Conservation (phyloP, 345 rosid species). For the Geranium brycei region DNA sequence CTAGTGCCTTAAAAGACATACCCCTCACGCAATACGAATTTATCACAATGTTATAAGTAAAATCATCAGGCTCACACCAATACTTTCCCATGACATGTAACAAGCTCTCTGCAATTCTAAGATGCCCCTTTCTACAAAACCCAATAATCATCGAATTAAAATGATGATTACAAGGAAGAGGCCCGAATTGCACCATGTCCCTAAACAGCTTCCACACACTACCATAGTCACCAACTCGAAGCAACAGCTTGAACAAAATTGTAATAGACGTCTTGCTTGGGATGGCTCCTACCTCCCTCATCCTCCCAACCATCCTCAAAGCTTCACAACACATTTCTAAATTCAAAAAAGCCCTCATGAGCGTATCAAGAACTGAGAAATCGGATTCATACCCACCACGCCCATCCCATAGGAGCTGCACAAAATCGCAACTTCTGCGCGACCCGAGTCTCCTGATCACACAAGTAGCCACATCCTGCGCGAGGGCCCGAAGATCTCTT, state of each 20-base stretch:
- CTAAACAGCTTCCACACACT: slow-evolving; percentile 55
- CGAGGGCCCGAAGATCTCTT: slow-evolving; percentile 26
- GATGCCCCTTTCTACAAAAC: slow-evolving; percentile 40
- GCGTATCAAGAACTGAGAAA: slow-evolving; percentile 50
- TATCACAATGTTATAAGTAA: slow-evolving; percentile 49
- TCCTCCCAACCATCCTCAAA: slow-evolving; percentile 29
- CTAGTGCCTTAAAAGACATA: slow-evolving; percentile 23
- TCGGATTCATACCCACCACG: slow-evolving; percentile 41
- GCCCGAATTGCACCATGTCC: slow-evolving; percentile 44
- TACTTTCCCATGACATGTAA: slow-evolving; percentile 44
- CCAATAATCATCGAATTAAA: slow-evolving; percentile 46
- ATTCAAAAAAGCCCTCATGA: slow-evolving; percentile 49
- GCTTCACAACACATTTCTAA: slow-evolving; percentile 32
- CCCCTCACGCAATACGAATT: slow-evolving; percentile 42
- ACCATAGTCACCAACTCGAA: slow-evolving; percentile 47
- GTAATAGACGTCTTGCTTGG: slow-evolving; percentile 49
- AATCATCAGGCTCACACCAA: slow-evolving; percentile 40
- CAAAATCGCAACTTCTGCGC: slow-evolving; percentile 30
- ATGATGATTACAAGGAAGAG: slow-evolving; percentile 29
- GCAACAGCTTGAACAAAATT: slow-evolving; percentile 38
- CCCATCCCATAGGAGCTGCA: slow-evolving; percentile 47
- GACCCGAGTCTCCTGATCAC: slow-evolving; percentile 40
- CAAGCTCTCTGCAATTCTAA: slow-evolving; percentile 41
- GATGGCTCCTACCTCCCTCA: slow-evolving; percentile 35
- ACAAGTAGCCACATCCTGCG: slow-evolving; percentile 55